Evolutionary conservation across 2,329 filamentous ascomycete species (phyloP).

Genomic region (Penicillium griseofulvum): DNA sequence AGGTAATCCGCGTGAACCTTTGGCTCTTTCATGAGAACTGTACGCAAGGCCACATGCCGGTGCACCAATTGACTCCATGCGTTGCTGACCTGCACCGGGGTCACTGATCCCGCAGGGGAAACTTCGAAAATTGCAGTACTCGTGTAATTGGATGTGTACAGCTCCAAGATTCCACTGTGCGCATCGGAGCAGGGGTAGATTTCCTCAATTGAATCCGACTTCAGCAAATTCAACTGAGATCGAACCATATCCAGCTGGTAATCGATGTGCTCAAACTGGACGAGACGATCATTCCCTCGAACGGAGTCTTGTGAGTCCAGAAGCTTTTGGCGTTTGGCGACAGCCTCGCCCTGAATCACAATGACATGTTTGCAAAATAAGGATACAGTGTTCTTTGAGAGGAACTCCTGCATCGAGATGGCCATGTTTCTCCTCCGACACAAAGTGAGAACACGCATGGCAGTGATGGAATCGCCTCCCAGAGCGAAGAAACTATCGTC

Average conservation of each 20-base stretch:
- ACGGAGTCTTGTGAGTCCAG: background rate
- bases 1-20: background rate
- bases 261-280: background rate
- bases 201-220: background rate
- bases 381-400: background rate
- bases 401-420: conserved; percentile 1
- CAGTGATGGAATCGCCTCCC: conserved; percentile 45
- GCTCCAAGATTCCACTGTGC: conserved; percentile 5
- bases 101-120: background rate
- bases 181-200: conserved; percentile 5
- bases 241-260: background rate
- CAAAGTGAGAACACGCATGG: conserved; percentile 43
- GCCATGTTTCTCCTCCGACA: conserved; percentile 28
- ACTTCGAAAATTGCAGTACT: background rate
- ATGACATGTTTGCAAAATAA: background rate
- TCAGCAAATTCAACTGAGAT: background rate
- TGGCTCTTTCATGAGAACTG: background rate
- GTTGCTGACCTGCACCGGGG: background rate
- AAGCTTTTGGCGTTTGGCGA: background rate
- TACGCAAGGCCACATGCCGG: conserved; percentile 2
- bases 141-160: conserved; percentile 3
- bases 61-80: background rate
- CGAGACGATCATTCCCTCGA: background rate
- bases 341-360: background rate
- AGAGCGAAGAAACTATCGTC: conserved; percentile 35